These are phyloP conservation scores for Kodamaea sagamina DNA, from an alignment of 805 yeast genomes.

Conservation along the genomic window DNA sequence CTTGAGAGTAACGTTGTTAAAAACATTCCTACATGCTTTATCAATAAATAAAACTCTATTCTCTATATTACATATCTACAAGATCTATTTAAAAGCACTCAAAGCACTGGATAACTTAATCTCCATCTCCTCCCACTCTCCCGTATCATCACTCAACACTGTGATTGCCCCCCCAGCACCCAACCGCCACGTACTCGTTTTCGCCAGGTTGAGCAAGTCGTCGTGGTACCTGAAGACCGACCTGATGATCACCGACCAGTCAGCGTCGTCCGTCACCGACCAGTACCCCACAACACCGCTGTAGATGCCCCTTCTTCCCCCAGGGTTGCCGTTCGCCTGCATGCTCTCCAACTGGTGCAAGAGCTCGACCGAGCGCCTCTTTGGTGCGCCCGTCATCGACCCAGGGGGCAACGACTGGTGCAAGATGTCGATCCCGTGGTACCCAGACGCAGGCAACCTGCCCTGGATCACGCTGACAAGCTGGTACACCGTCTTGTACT, in stretches of 20 bases:
- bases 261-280: constrained; percentile 83
- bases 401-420: constrained; percentile 91
- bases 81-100: constrained; percentile 54
- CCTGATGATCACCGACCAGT: constrained; percentile 95
- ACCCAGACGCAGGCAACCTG: constrained; percentile 36
- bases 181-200: constrained; percentile 61
- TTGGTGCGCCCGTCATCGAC: constrained; percentile 99
- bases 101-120: constrained; percentile 78
- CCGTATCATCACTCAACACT: constrained; percentile 75
- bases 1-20: too few species aligned
- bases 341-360: constrained; percentile 58
- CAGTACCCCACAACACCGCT: constrained; percentile 96
- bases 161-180: constrained; percentile 99
- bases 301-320: constrained; percentile 75
- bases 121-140: constrained; percentile 91
- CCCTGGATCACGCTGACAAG: constrained; percentile 89
- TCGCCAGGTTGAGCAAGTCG: constrained; percentile 38
- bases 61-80: constrained; percentile 7
- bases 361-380: constrained; percentile 85
- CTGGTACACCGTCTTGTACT: constrained; percentile 87
- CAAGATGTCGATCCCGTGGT: constrained; percentile 76
- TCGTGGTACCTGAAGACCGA: constrained; percentile 68
- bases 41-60: too few species aligned
- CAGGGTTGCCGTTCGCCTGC: constrained; percentile 32
- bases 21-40: too few species aligned